Evolutionary conservation across 768 basidiomycete species (phyloP).

Genomic region (Pholiota conissans): DNA sequence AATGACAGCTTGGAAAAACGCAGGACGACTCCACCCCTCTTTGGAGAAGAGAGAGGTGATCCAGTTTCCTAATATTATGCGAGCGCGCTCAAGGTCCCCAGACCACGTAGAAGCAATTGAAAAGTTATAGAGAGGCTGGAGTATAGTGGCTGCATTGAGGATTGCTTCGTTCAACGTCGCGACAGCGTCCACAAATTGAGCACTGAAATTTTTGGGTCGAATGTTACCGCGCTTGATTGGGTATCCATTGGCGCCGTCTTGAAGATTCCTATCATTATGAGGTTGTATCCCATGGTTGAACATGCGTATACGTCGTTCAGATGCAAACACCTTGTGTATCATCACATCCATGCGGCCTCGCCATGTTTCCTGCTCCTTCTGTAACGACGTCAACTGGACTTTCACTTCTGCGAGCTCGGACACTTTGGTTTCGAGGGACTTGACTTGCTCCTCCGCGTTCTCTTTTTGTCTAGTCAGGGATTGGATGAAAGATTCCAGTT

Average conservation of each 20-base stretch:
- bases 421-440: not conserved
- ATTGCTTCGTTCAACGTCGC: not conserved
- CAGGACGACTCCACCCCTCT: not conserved
- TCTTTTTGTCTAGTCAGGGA: not conserved
- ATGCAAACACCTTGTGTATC: not conserved
- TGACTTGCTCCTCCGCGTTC: not conserved
- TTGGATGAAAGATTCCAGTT: not conserved
- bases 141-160: not conserved
- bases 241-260: not conserved
- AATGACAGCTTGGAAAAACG: constrained; percentile 7
- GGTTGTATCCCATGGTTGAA: not conserved
- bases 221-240: not conserved
- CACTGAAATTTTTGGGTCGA: not conserved
- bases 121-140: not conserved
- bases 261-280: too few relatives aligned
- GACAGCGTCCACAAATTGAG: not conserved
- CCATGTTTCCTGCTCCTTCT: not conserved
- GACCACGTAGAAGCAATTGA: not conserved
- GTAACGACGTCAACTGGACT: not conserved
- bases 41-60: not conserved
- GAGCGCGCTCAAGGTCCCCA: not conserved
- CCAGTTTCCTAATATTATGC: not conserved
- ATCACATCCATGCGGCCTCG: not conserved
- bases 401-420: not conserved
- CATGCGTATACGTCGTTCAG: constrained; percentile 2